Conservation (phyloP, 495 filamentous ascomycete species). For the Hypoxylon trugodes region DNA sequence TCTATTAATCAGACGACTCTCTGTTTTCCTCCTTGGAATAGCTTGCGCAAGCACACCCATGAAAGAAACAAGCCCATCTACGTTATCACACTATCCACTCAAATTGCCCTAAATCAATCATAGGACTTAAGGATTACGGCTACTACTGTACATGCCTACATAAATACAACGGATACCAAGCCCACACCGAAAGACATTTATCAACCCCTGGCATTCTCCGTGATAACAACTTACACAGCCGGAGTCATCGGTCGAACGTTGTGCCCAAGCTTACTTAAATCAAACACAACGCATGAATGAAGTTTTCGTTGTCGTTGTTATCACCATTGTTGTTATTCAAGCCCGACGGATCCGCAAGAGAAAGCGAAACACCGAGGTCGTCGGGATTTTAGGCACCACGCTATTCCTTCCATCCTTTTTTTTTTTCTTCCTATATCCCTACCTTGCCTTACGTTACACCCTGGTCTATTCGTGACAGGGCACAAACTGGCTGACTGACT, state of each 20-base stretch:
- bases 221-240: too few relatives aligned
- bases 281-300: slow-evolving; percentile 17
- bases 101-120: slow-evolving; percentile 12
- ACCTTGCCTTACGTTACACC: slow-evolving; percentile 36
- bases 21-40: slow-evolving; percentile 5
- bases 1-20: slow-evolving; percentile 24
- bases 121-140: too few relatives aligned
- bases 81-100: neutral
- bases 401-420: slow-evolving; percentile 23
- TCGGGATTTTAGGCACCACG: slow-evolving; percentile 40
- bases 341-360: slow-evolving; percentile 39
- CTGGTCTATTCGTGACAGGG: slow-evolving; percentile 40
- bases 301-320: too few relatives aligned
- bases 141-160: slow-evolving; percentile 7
- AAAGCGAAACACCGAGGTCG: slow-evolving; percentile 35
- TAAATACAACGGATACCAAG: slow-evolving; percentile 1
- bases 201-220: slow-evolving; percentile 5
- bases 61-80: too few relatives aligned
- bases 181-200: slow-evolving; percentile 6
- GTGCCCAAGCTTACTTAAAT: neutral
- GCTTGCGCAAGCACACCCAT: slow-evolving; percentile 14
- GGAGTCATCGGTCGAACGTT: too few relatives aligned
- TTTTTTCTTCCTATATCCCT: slow-evolving; percentile 17
- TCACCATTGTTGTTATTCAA: too few relatives aligned
- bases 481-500: slow-evolving; percentile 34